Evolutionary conservation across 495 filamentous ascomycete species (phyloP).

Genomic region (Jackrogersella minutella): DNA sequence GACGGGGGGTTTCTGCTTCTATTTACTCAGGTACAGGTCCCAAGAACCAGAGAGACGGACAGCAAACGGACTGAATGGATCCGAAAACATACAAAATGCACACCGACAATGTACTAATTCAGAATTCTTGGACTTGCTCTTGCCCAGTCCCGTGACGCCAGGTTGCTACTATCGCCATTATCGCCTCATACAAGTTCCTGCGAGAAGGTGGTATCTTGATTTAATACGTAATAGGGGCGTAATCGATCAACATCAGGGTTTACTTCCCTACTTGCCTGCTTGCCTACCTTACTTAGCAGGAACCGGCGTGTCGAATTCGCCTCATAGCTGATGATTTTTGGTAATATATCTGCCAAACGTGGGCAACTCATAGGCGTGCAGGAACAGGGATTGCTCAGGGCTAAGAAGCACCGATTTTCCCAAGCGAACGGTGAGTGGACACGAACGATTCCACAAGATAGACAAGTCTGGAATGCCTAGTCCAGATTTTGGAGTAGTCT

Average conservation of each 20-base stretch:
- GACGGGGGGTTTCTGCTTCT: slow-evolving; percentile 19
- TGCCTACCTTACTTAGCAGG: background rate
- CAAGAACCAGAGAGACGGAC: slow-evolving; percentile 3
- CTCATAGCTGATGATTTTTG: background rate
- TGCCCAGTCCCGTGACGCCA: slow-evolving; percentile 5
- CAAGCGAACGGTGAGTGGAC: slow-evolving; percentile 22
- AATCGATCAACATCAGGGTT: slow-evolving; percentile 8
- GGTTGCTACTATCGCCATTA: slow-evolving; percentile 6
- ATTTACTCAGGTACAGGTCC: slow-evolving; percentile 11
- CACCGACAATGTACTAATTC: slow-evolving; percentile 33
- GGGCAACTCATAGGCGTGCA: slow-evolving; percentile 6
- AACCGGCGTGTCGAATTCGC: slow-evolving; percentile 1
- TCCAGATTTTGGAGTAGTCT: slow-evolving; percentile 5
- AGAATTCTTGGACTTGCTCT: slow-evolving; percentile 4
- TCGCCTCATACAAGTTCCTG: background rate
- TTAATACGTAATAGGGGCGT: slow-evolving; percentile 31
- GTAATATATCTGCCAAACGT: slow-evolving; percentile 6
- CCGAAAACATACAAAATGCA: slow-evolving; percentile 8
- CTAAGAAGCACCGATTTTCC: background rate
- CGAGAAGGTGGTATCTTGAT: slow-evolving; percentile 5
- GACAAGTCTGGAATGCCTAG: slow-evolving; percentile 5
- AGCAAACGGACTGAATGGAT: slow-evolving; percentile 11
- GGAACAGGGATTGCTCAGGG: slow-evolving; percentile 17
- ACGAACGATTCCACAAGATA: slow-evolving; percentile 7
- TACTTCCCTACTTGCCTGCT: slow-evolving; percentile 6